Evolutionary conservation across 805 yeast genomes (phyloP).

Genomic region (Lachancea meyersii): DNA sequence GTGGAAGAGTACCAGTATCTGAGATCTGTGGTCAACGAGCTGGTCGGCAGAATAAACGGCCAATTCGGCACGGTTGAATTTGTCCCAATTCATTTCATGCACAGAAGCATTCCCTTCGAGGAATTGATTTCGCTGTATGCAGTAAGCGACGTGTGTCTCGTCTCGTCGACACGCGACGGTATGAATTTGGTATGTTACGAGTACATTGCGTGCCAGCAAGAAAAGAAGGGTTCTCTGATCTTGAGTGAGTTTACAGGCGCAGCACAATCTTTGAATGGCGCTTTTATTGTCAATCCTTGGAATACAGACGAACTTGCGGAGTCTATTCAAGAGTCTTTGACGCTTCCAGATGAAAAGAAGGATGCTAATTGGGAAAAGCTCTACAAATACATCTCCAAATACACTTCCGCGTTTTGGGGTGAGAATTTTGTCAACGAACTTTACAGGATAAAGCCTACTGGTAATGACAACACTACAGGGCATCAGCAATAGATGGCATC

Average conservation of each 20-base stretch:
- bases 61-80: slow-evolving; percentile 94
- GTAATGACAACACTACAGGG: background rate
- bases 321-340: slow-evolving; percentile 79
- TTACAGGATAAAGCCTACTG: slow-evolving; percentile 35
- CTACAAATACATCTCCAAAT: slow-evolving; percentile 82
- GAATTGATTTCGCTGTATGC: slow-evolving; percentile 86
- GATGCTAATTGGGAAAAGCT: slow-evolving; percentile 73
- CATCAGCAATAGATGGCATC: background rate
- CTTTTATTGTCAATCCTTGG: slow-evolving; percentile 95
- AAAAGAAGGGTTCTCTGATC: slow-evolving; percentile 78
- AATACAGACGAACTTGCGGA: slow-evolving; percentile 89
- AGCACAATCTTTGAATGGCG: slow-evolving; percentile 96
- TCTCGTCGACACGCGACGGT: slow-evolving; percentile 94
- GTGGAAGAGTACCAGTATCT: slow-evolving; percentile 95
- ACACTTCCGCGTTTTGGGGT: slow-evolving; percentile 96
- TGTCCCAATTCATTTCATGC: slow-evolving; percentile 96
- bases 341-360: slow-evolving; percentile 77
- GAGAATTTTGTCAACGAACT: slow-evolving; percentile 89
- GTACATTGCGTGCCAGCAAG: slow-evolving; percentile 91
- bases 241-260: slow-evolving; percentile 97
- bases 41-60: slow-evolving; percentile 95
- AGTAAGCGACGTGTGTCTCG: slow-evolving; percentile 83
- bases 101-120: slow-evolving; percentile 82
- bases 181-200: slow-evolving; percentile 97
- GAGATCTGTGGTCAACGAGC: slow-evolving; percentile 89